Percentiles rank a stretch among this genome's conserved stretches.
These are phyloP conservation scores for Pyrrhoderma lamaoense DNA, from an alignment of 1,284 basidiomycete species.

Conservation along the genomic window DNA sequence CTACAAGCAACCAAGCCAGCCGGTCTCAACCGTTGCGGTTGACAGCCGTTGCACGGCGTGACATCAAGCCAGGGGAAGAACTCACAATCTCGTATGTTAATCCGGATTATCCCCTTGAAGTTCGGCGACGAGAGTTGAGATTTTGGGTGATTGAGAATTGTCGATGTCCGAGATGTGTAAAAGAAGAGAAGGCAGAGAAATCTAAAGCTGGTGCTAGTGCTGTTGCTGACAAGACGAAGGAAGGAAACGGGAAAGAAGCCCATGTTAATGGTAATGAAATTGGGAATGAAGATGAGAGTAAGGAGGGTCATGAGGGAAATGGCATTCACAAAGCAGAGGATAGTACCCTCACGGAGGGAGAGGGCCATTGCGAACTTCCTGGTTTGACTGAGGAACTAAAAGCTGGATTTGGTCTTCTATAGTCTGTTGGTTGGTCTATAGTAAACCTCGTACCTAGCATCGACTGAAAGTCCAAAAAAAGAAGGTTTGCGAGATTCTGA, in stretches of 20 bases:
- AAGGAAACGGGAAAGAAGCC: not conserved
- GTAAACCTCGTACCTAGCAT: too few relatives aligned
- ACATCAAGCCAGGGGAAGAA: slow-evolving; percentile 70
- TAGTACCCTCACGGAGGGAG: too few relatives aligned
- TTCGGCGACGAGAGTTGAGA: slow-evolving; percentile 51
- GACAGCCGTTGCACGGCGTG: slow-evolving; percentile 56
- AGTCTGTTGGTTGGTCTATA: not conserved
- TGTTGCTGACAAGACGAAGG: slow-evolving; percentile 22
- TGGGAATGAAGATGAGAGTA: too few relatives aligned
- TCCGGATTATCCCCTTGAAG: slow-evolving; percentile 44
- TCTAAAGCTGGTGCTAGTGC: slow-evolving; percentile 29
- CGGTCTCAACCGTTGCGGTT: slow-evolving; percentile 60
- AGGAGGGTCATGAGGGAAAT: too few relatives aligned
- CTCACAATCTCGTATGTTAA: slow-evolving; percentile 77
- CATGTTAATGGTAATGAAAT: too few relatives aligned
- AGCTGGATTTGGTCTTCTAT: slow-evolving; percentile 8
- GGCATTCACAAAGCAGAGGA: too few relatives aligned
- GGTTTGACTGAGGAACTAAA: slow-evolving; percentile 12
- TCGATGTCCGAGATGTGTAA: slow-evolving; percentile 55
- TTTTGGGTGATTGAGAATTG: slow-evolving; percentile 76
- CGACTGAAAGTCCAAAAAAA: too few relatives aligned
- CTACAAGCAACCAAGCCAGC: too few relatives aligned
- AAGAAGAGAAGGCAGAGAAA: slow-evolving; percentile 31
- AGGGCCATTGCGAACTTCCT: not conserved
- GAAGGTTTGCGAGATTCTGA: too few relatives aligned